A percentile compares a stretch with the other conserved stretches of the same genome.
Evolutionary conservation across 352 stramenopile species (phyloP).

Genomic region (Pythium oligandrum): DNA sequence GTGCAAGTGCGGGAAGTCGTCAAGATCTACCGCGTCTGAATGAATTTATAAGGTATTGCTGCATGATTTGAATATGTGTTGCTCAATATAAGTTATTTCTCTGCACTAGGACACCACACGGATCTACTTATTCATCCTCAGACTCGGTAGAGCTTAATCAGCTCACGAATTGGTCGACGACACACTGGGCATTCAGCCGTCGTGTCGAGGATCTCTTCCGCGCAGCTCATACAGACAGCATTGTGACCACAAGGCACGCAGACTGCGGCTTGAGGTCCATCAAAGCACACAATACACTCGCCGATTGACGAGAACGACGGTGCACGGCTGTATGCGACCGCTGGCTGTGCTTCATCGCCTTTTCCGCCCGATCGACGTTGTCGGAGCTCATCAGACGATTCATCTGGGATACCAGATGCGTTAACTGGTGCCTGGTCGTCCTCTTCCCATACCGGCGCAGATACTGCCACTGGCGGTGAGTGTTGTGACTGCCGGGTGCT

Average conservation of each 20-base stretch:
- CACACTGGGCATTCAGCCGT: conserved; percentile 71
- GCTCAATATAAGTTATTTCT: too few relatives aligned
- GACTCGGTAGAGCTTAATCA: conserved; percentile 79
- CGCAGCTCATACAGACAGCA: conserved; percentile 74
- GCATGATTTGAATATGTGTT: too few relatives aligned
- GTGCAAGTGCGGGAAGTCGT: conserved; percentile 70
- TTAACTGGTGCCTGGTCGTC: conserved; percentile 9
- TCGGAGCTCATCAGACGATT: background rate
- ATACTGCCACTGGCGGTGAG: conserved; percentile 25
- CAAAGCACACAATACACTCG: conserved; percentile 80
- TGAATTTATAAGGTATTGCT: background rate
- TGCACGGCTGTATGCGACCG: conserved; percentile 31
- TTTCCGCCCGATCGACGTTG: background rate
- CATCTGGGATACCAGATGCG: background rate
- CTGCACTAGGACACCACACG: too few relatives aligned
- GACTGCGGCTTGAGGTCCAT: conserved; percentile 62
- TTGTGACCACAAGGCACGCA: conserved; percentile 84
- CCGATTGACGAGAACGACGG: conserved; percentile 40
- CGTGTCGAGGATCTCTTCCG: conserved; percentile 54
- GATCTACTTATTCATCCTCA: conserved; percentile 15
- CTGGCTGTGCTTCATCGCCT: conserved; percentile 7
- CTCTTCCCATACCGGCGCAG: conserved; percentile 15
- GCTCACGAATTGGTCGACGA: conserved; percentile 51
- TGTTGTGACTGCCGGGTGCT: conserved; percentile 15
- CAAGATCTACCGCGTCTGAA: conserved; percentile 63